Evolutionary conservation across 2,329 filamentous ascomycete genomes (phyloP).

Genomic region (Nemania sp.): DNA sequence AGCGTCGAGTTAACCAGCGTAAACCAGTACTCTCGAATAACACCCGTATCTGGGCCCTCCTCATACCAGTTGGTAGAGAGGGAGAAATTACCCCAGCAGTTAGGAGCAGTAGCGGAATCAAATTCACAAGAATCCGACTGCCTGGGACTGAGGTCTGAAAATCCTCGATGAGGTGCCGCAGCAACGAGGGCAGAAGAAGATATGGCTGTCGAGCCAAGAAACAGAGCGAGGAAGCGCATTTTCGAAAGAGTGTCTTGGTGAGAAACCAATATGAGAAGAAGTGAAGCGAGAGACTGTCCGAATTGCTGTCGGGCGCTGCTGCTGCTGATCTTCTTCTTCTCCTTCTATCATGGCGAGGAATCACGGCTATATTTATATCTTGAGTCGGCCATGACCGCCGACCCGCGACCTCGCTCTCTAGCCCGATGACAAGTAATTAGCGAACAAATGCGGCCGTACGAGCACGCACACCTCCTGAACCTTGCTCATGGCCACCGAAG

Average conservation of each 20-base stretch:
- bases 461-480: conserved; percentile 9
- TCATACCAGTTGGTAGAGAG: conserved; percentile 52
- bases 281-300: conserved; percentile 15
- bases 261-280: conserved; percentile 7
- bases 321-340: conserved; percentile 11
- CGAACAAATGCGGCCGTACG: not conserved
- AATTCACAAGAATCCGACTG: conserved; percentile 29
- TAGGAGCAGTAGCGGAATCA: conserved; percentile 36
- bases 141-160: conserved; percentile 20
- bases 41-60: conserved; percentile 50
- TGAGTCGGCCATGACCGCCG: not conserved
- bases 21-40: conserved; percentile 54
- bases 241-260: conserved; percentile 24
- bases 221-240: conserved; percentile 21
- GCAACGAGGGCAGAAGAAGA: conserved; percentile 25
- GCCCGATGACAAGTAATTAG: not conserved
- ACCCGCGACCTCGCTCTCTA: not conserved
- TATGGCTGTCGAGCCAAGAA: conserved; percentile 29
- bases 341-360: conserved; percentile 5
- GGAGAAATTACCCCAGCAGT: conserved; percentile 52
- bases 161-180: conserved; percentile 23
- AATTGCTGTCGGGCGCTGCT: conserved; percentile 23
- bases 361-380: conserved; percentile 21
- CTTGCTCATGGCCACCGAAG: not conserved
- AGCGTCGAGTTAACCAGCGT: conserved; percentile 45